phyloP scores from a whole-genome alignment of 306 rosid species.

The Citrullus mucosospermus region DNA sequence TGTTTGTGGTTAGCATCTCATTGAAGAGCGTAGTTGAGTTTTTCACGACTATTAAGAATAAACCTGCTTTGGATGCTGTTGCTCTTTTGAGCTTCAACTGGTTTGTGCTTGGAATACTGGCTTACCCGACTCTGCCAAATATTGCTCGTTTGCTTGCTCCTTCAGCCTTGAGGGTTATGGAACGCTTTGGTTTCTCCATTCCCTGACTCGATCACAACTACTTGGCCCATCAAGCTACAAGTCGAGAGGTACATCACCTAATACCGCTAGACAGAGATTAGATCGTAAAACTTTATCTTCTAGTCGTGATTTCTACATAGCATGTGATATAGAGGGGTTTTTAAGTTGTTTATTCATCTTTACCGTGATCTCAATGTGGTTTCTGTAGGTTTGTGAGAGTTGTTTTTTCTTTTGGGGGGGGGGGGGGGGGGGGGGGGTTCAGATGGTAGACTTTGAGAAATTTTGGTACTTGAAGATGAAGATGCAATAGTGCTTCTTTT shows the following conservation, averaged over 20 bases:
- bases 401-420: background rate
- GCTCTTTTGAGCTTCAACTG: conserved; percentile 80
- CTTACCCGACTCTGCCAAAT: conserved; percentile 61
- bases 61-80: conserved; percentile 64
- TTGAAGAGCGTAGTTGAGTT: conserved; percentile 61
- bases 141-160: conserved; percentile 31
- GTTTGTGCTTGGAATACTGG: conserved; percentile 67
- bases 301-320: background rate
- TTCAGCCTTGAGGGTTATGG: conserved; percentile 9
- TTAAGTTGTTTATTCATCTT: background rate
- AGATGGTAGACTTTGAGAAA: background rate
- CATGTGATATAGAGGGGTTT: background rate
- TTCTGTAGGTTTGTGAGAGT: background rate
- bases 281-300: background rate
- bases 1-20: conserved; percentile 67
- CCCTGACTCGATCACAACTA: conserved; percentile 13
- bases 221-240: background rate
- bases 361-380: background rate
- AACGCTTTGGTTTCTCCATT: conserved; percentile 17
- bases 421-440: too few relatives aligned
- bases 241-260: background rate
- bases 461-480: background rate
- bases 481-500: background rate
- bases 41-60: conserved; percentile 44
- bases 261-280: background rate